Percentiles rank a stretch among this genome's conserved stretches.
These are phyloP conservation scores for Chlorophyllum brunneum DNA, from an alignment of 768 basidiomycete genomes.

Conservation along the genomic window DNA sequence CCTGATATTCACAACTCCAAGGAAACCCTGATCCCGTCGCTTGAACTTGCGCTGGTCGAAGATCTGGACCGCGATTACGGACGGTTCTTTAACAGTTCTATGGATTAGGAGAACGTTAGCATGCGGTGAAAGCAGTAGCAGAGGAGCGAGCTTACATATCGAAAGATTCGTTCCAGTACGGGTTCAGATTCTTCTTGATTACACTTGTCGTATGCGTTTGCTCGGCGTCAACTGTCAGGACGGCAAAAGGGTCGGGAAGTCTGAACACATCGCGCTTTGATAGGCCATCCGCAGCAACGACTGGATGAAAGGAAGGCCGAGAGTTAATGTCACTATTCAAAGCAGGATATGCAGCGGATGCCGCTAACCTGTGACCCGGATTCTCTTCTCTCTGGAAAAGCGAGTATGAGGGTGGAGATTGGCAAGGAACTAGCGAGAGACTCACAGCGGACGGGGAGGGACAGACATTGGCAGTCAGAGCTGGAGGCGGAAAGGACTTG, in stretches of 20 bases:
- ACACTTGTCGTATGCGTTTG: slow-evolving; percentile 97
- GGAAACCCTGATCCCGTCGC: slow-evolving; percentile 94
- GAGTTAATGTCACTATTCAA: background rate
- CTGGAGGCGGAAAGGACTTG: background rate
- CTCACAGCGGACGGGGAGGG: slow-evolving; percentile 44
- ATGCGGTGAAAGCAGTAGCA: slow-evolving; percentile 3
- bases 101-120: slow-evolving; percentile 12
- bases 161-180: slow-evolving; percentile 98
- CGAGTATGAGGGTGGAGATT: background rate
- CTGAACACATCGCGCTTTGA: slow-evolving; percentile 95
- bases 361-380: slow-evolving; percentile 68
- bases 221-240: slow-evolving; percentile 97
- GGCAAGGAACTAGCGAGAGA: slow-evolving; percentile 3
- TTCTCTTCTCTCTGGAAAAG: slow-evolving; percentile 57
- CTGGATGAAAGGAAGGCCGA: slow-evolving; percentile 34
- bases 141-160: slow-evolving; percentile 67
- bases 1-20: slow-evolving; percentile 94
- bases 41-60: slow-evolving; percentile 99
- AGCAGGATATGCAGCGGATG: background rate
- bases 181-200: slow-evolving; percentile 92
- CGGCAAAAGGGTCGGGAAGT: slow-evolving; percentile 96
- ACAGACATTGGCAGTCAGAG: slow-evolving; percentile 35
- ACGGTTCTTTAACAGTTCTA: slow-evolving; percentile 96
- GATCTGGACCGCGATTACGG: slow-evolving; percentile 95
- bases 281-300: slow-evolving; percentile 92